Evolutionary conservation across 2,329 filamentous ascomycete genomes (phyloP).

Genomic region (Fusarium sp.): DNA sequence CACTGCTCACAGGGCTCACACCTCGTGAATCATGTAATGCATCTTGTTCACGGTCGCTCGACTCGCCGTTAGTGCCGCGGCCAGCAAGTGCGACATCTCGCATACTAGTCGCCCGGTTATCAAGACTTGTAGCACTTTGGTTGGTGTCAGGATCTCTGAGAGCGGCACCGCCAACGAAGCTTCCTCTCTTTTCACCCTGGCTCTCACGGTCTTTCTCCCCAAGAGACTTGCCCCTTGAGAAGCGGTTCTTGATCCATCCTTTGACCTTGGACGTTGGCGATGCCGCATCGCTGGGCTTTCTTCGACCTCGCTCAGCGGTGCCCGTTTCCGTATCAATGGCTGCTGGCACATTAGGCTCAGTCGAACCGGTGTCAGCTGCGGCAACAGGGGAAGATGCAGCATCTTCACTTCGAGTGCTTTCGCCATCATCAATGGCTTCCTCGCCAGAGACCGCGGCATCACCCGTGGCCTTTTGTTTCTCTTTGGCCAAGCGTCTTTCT

Average conservation of each 20-base stretch:
- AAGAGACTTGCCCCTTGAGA: constrained; percentile 58
- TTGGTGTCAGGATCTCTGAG: constrained; percentile 58
- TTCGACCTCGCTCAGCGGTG: constrained; percentile 29
- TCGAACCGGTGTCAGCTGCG: background rate
- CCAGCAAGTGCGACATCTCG: constrained; percentile 62
- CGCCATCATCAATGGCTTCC: constrained; percentile 24
- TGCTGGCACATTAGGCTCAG: constrained; percentile 6
- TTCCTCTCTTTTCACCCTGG: constrained; percentile 52
- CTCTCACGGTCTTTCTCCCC: constrained; percentile 56
- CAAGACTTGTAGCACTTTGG: constrained; percentile 59
- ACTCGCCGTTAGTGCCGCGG: constrained; percentile 43
- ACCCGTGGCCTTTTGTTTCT: constrained; percentile 61
- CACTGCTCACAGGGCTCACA: constrained; percentile 54
- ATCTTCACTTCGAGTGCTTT: constrained; percentile 26
- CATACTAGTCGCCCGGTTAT: constrained; percentile 57
- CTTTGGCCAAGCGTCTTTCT: constrained; percentile 63
- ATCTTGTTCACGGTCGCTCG: constrained; percentile 35
- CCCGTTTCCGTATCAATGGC: constrained; percentile 33
- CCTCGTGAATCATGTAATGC: constrained; percentile 49
- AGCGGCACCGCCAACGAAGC: constrained; percentile 65
- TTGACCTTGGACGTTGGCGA: constrained; percentile 60
- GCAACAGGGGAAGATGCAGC: background rate
- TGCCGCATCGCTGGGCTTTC: constrained; percentile 37
- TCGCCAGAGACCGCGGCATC: constrained; percentile 34
- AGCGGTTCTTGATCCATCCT: constrained; percentile 67